Percentiles rank a stretch among this genome's conserved stretches.
These are phyloP conservation scores for Panaeolus papilionaceus DNA, from an alignment of 768 basidiomycete genomes.

Conservation along the genomic window DNA sequence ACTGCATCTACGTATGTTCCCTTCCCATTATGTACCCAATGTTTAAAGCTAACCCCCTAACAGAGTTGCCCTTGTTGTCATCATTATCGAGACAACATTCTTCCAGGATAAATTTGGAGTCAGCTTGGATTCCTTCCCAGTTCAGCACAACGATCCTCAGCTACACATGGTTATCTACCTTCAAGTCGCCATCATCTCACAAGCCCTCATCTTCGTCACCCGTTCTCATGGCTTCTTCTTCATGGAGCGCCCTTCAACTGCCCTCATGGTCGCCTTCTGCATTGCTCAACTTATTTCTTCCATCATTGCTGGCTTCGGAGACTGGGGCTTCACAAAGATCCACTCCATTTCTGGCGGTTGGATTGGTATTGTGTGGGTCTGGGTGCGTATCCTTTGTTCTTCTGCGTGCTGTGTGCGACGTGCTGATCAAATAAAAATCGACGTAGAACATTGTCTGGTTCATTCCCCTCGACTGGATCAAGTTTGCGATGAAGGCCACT, in stretches of 20 bases:
- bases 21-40: not conserved
- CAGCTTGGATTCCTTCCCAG: constrained; percentile 42
- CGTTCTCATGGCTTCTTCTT: constrained; percentile 96
- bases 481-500: constrained; percentile 95
- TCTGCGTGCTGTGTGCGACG: not conserved
- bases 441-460: constrained; percentile 93
- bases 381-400: constrained; percentile 59
- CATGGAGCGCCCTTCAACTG: constrained; percentile 94
- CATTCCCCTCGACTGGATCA: constrained; percentile 93
- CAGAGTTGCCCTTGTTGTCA: constrained; percentile 78
- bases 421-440: constrained; percentile 19
- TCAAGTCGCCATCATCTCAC: constrained; percentile 98
- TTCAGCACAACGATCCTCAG: constrained; percentile 65
- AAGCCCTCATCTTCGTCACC: constrained; percentile 96
- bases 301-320: constrained; percentile 91
- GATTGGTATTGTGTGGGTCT: constrained; percentile 98
- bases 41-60: constrained; percentile 3
- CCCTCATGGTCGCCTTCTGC: constrained; percentile 91
- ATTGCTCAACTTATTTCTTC: constrained; percentile 94
- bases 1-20: constrained; percentile 86
- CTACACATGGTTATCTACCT: constrained; percentile 92
- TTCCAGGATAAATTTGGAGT: constrained; percentile 91
- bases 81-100: constrained; percentile 88
- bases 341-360: constrained; percentile 84
- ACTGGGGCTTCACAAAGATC: constrained; percentile 96